These are phyloP conservation scores for Venturia aucupariae DNA, from an alignment of 2,329 filamentous ascomycete species.

Conservation along the genomic window DNA sequence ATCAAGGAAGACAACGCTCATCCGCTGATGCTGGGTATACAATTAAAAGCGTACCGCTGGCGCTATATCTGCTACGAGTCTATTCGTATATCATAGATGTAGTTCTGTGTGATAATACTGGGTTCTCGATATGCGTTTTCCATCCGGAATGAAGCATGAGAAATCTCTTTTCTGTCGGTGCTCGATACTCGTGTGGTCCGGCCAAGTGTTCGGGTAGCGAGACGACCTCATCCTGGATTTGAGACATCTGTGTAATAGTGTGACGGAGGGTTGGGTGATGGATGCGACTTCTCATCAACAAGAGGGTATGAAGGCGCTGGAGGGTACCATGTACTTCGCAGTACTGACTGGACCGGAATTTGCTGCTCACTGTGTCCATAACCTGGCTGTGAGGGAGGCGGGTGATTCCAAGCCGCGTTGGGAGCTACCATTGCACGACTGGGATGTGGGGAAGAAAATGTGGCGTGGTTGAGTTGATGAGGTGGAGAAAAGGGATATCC, in stretches of 20 bases:
- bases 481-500: neutral
- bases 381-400: neutral
- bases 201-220: neutral
- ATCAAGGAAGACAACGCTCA: neutral
- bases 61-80: neutral
- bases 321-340: neutral
- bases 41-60: neutral
- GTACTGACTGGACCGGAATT: neutral
- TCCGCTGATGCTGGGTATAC: neutral
- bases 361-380: neutral
- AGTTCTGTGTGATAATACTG: neutral
- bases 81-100: neutral
- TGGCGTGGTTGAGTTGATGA: neutral
- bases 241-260: conserved; percentile 2
- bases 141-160: neutral
- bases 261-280: neutral
- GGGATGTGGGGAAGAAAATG: neutral
- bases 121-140: neutral
- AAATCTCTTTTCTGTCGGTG: neutral
- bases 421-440: neutral
- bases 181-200: neutral
- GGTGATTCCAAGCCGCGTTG: neutral
- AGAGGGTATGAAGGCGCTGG: neutral
- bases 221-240: conserved; percentile 4
- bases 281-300: neutral